These are phyloP conservation scores for Saturnispora ahearnii DNA, from an alignment of 805 yeast genomes.

Conservation along the genomic window DNA sequence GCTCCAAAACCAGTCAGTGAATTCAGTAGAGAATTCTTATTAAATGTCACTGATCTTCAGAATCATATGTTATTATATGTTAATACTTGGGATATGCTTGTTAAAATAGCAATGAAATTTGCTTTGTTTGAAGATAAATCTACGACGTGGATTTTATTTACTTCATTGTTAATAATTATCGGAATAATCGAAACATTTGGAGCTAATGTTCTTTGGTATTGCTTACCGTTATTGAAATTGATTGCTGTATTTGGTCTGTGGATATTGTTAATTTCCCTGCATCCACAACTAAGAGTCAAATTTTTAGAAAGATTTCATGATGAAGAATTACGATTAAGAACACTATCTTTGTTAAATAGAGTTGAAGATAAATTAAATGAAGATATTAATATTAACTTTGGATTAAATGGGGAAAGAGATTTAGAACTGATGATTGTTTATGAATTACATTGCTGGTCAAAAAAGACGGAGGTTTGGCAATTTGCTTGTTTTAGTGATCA, in stretches of 20 bases:
- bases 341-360: constrained; percentile 39
- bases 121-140: constrained; percentile 58
- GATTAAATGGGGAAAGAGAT: constrained; percentile 31
- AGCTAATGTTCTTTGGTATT: constrained; percentile 10
- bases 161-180: constrained; percentile 22
- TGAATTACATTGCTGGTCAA: constrained; percentile 53
- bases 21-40: constrained; percentile 63
- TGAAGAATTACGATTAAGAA: constrained; percentile 53
- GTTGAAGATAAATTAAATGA: constrained; percentile 36
- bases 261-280: constrained; percentile 35
- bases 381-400: constrained; percentile 30
- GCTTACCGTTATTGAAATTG: constrained; percentile 25
- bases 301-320: constrained; percentile 42
- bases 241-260: constrained; percentile 38
- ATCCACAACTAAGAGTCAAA: constrained; percentile 44
- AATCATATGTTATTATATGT: constrained; percentile 68
- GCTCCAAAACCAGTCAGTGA: constrained; percentile 70
- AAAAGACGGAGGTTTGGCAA: constrained; percentile 49
- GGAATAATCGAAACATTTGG: constrained; percentile 24
- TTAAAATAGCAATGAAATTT: constrained; percentile 42
- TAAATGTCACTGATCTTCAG: constrained; percentile 77
- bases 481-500: constrained; percentile 49
- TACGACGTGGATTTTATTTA: constrained; percentile 43
- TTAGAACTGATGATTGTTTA: constrained; percentile 50
- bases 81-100: constrained; percentile 47